Evolutionary conservation across 1,284 basidiomycete genomes (phyloP).

Genomic region (Leccinum laetum): DNA sequence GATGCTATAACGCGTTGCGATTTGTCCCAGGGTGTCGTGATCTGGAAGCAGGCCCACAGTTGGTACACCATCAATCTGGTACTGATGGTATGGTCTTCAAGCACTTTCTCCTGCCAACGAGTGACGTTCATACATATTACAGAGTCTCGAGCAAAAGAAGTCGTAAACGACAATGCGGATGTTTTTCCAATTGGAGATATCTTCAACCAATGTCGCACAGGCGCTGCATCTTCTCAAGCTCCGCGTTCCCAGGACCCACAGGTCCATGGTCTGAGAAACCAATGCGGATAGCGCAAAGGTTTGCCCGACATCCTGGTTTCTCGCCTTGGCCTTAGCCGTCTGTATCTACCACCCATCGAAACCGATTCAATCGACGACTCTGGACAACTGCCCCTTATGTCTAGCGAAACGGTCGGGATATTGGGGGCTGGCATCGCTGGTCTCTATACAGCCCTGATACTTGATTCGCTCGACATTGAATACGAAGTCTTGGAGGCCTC

Average conservation of each 20-base stretch:
- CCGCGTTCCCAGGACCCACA: neutral
- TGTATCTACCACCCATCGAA: neutral
- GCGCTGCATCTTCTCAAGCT: neutral
- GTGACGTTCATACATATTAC: neutral
- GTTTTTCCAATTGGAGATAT: neutral
- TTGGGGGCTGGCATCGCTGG: constrained; percentile 33
- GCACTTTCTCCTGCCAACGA: neutral
- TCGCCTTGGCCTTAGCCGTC: neutral
- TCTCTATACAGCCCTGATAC: constrained; percentile 38
- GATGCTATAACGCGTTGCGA: neutral
- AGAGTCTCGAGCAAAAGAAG: neutral
- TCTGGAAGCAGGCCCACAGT: neutral
- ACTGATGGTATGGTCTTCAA: neutral
- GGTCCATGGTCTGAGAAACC: neutral
- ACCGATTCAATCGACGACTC: neutral
- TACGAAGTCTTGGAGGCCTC: constrained; percentile 37
- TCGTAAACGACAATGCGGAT: neutral
- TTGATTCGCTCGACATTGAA: constrained; percentile 31
- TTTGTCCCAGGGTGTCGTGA: neutral
- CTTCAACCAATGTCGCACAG: neutral
- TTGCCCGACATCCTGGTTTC: neutral
- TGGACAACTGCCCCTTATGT: neutral
- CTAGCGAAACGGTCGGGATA: constrained; percentile 14
- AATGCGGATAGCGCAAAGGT: neutral
- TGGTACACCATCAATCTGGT: neutral